Conservation (phyloP, 352 stramenopile genomes). For the Pythium apleroticum region DNA sequence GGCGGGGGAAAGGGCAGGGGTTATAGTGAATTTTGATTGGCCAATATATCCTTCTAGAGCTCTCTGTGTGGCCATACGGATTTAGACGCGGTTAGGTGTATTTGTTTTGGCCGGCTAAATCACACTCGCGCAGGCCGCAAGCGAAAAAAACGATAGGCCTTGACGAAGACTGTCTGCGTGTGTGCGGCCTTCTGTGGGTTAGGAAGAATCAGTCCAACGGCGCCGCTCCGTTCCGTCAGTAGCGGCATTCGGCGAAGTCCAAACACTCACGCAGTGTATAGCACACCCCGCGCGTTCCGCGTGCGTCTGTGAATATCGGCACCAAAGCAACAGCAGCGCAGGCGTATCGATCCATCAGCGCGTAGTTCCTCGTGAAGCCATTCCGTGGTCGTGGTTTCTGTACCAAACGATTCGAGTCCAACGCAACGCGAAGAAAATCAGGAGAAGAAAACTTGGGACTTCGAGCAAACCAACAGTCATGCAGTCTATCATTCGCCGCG, state of each 20-base stretch:
- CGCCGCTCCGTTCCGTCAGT: neutral
- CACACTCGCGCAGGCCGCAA: neutral
- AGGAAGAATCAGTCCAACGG: conserved; percentile 3
- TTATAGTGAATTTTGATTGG: neutral
- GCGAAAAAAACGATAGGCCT: conserved; percentile 1
- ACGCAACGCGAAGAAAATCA: conserved; percentile 4
- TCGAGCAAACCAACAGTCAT: conserved; percentile 8
- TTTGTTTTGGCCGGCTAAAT: conserved; percentile 2
- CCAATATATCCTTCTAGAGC: neutral
- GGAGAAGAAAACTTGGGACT: conserved; percentile 7
- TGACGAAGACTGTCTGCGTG: neutral
- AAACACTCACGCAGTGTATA: conserved; percentile 6
- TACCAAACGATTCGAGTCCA: conserved; percentile 3
- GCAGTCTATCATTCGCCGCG: conserved; percentile 16
- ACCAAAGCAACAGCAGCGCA: neutral
- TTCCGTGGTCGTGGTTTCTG: conserved; percentile 1
- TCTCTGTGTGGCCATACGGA: conserved; percentile 4
- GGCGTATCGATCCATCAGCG: neutral
- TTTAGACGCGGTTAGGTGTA: conserved; percentile 1
- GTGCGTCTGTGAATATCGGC: conserved; percentile 1
- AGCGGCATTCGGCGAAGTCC: conserved; percentile 5
- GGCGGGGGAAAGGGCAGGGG: conserved; percentile 1
- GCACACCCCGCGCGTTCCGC: conserved; percentile 5
- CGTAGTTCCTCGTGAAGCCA: neutral
- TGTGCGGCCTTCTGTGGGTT: neutral